Percentiles rank a stretch among this genome's conserved stretches.
These are phyloP conservation scores for Sphaceloma murrayae DNA, from an alignment of 2,329 filamentous ascomycete species.

Conservation along the genomic window DNA sequence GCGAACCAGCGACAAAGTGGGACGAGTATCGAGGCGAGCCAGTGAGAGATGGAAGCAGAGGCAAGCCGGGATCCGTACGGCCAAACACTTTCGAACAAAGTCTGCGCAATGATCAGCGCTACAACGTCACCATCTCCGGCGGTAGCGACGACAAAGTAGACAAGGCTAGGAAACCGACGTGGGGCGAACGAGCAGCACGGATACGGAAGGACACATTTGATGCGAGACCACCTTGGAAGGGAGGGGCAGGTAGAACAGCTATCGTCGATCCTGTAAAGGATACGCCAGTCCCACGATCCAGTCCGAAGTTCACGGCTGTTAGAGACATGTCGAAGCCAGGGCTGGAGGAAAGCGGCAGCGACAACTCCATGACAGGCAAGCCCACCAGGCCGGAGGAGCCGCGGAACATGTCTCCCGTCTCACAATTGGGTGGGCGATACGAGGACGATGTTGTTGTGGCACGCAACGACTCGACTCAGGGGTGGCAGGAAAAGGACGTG, in stretches of 20 bases:
- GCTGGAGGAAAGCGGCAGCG: conserved; percentile 13
- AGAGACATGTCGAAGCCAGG: conserved; percentile 7
- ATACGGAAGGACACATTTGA: conserved; percentile 18
- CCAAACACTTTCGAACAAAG: conserved; percentile 5
- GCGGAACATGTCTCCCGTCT: conserved; percentile 14
- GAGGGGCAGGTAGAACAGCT: conserved; percentile 11
- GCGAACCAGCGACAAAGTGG: neutral
- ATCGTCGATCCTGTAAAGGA: conserved; percentile 16
- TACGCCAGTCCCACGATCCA: conserved; percentile 4
- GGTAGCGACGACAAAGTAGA: neutral
- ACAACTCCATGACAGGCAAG: neutral
- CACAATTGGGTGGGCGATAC: conserved; percentile 12
- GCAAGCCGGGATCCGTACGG: neutral
- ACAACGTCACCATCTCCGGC: conserved; percentile 3
- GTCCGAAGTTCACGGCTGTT: conserved; percentile 1
- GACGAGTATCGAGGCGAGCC: conserved; percentile 4
- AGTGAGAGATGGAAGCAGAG: conserved; percentile 2
- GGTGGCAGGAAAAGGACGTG: conserved; percentile 1
- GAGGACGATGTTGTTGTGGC: conserved; percentile 5
- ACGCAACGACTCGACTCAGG: conserved; percentile 7
- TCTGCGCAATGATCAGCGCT: neutral
- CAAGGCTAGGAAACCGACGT: conserved; percentile 17
- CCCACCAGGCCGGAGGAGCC: neutral
- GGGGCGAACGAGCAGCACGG: conserved; percentile 17
- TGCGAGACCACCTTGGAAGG: conserved; percentile 20